Conservation (phyloP, 495 filamentous ascomycete species). For the Aspergillus mulundensis region DNA sequence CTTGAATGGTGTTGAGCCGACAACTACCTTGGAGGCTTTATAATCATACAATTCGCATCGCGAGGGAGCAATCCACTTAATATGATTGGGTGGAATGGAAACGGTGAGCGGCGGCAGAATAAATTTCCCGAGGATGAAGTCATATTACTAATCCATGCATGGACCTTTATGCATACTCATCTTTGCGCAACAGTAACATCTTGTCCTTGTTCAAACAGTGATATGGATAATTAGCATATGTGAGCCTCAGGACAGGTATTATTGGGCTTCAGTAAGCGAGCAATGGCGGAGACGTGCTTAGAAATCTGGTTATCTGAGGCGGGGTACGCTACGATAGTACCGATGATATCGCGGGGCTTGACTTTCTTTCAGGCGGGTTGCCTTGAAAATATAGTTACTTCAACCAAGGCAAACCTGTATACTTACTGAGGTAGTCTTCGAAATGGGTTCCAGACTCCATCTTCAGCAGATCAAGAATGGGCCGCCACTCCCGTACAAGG, state of each 20-base stretch:
- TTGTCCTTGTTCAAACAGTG: too few relatives aligned
- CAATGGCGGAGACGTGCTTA: background rate
- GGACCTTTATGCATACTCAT: background rate
- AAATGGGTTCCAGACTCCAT: constrained; percentile 30
- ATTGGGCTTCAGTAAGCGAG: too few relatives aligned
- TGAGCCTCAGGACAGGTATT: too few relatives aligned
- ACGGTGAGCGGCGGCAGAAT: constrained; percentile 32
- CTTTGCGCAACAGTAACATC: background rate
- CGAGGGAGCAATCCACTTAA: constrained; percentile 21
- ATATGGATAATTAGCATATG: too few relatives aligned
- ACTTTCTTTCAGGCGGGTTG: too few relatives aligned
- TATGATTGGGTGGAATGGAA: constrained; percentile 29
- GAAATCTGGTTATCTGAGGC: background rate
- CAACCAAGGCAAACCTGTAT: background rate
- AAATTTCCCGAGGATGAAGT: constrained; percentile 18
- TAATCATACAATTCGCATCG: constrained; percentile 19
- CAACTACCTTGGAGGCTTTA: constrained; percentile 9
- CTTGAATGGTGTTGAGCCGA: background rate
- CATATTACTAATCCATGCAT: background rate
- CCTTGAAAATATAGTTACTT: background rate
- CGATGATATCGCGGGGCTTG: too few relatives aligned
- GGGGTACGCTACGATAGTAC: background rate
- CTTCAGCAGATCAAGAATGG: constrained; percentile 26
- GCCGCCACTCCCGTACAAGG: constrained; percentile 32
- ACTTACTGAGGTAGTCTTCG: background rate